Evolutionary conservation across 2,329 filamentous ascomycete species (phyloP).

Genomic region (Neospermospora avenae): DNA sequence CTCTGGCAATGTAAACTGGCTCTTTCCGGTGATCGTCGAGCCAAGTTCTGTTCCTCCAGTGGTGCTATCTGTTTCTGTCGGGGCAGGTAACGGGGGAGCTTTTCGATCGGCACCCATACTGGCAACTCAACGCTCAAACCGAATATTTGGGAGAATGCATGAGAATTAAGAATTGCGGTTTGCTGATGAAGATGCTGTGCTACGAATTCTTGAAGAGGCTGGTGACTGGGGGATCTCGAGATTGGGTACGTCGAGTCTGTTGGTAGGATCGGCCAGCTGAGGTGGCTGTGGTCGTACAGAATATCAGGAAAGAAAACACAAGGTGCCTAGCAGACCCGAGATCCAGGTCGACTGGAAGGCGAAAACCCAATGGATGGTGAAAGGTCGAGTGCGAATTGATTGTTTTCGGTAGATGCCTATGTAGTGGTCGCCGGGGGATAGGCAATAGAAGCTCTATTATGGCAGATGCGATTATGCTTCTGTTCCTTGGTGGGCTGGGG

Average conservation of each 20-base stretch:
- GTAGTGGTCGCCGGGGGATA: too few species aligned
- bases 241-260: not conserved
- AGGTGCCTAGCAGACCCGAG: not conserved
- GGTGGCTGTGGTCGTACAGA: conserved; percentile 4
- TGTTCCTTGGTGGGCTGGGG: not conserved
- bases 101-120: conserved; percentile 38
- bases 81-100: conserved; percentile 70
- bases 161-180: conserved; percentile 17
- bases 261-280: conserved; percentile 2
- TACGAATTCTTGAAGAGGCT: conserved; percentile 6
- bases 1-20: conserved; percentile 74
- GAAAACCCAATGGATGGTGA: conserved; percentile 4
- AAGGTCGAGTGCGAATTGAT: not conserved
- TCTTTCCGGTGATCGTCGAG: conserved; percentile 65
- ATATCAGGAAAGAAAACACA: conserved; percentile 5
- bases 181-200: conserved; percentile 10
- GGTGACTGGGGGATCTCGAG: conserved; percentile 8
- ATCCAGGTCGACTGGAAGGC: not conserved
- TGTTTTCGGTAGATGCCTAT: too few species aligned
- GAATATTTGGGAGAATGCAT: conserved; percentile 25
- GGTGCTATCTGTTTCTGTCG: conserved; percentile 66
- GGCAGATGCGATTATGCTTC: not conserved
- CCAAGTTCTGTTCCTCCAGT: conserved; percentile 60
- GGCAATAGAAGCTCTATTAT: conserved; percentile 5
- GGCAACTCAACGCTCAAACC: conserved; percentile 23